Evolutionary conservation across 345 rosid genomes (phyloP).

Genomic region (Gossypium thurberi): DNA sequence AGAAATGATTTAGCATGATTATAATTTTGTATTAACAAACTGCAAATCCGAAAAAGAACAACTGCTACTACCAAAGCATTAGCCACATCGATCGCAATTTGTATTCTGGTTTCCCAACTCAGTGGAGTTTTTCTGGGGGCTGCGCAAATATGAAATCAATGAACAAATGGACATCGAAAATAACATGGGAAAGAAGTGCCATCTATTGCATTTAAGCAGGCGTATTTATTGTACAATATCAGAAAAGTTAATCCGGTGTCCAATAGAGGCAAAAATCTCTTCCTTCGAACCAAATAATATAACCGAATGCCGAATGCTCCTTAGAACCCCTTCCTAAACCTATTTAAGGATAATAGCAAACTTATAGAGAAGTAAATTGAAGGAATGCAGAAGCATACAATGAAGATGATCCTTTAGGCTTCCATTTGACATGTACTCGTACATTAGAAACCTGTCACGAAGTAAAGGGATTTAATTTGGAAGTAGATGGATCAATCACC

Average conservation of each 20-base stretch:
- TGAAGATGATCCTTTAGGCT: constrained; percentile 87
- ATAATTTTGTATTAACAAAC: background rate
- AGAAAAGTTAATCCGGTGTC: background rate
- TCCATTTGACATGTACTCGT: constrained; percentile 86
- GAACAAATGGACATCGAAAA: background rate
- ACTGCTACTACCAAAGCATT: constrained; percentile 75
- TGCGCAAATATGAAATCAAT: constrained; percentile 25
- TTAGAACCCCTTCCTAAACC: background rate
- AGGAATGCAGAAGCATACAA: constrained; percentile 42
- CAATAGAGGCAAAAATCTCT: background rate
- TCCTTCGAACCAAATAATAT: background rate
- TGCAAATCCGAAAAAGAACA: background rate
- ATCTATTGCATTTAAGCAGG: background rate
- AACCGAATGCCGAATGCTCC: background rate
- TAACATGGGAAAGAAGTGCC: background rate
- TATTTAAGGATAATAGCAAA: background rate
- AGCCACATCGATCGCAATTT: constrained; percentile 86
- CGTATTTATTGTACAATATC: background rate
- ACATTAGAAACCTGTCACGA: constrained; percentile 72
- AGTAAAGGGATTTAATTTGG: constrained; percentile 14
- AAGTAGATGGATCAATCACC: background rate
- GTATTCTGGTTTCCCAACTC: constrained; percentile 84
- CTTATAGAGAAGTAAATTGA: background rate
- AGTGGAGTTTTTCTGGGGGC: constrained; percentile 52
- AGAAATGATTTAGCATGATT: background rate